Conservation (phyloP, 2,329 filamentous ascomycete genomes). For the Penicillium digitatum region DNA sequence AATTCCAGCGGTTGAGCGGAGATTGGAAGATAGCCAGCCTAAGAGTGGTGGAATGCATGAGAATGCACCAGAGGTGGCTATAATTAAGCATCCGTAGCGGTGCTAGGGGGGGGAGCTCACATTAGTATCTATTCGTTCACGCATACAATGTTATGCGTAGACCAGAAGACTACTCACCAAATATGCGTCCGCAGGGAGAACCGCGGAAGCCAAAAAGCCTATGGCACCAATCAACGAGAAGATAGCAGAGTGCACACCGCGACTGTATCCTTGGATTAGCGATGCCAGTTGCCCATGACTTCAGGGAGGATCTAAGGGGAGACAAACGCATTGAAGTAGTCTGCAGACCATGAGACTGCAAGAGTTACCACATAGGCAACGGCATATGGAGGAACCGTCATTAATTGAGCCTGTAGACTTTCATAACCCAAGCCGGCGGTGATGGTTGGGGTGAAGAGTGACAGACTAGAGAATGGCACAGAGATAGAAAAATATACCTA, state of each 20-base stretch:
- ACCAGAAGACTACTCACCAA: constrained; percentile 19
- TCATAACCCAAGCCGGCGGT: constrained; percentile 51
- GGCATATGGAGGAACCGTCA: constrained; percentile 60
- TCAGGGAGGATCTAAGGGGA: not conserved
- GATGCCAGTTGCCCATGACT: not conserved
- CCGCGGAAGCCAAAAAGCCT: constrained; percentile 58
- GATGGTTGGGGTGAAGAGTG: constrained; percentile 58
- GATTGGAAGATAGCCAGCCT: constrained; percentile 28
- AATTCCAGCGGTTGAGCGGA: constrained; percentile 19
- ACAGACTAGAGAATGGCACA: constrained; percentile 50
- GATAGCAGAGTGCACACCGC: constrained; percentile 46
- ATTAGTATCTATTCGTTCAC: not conserved
- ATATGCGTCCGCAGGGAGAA: constrained; percentile 57
- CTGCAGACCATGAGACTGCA: constrained; percentile 54
- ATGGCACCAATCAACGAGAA: constrained; percentile 47
- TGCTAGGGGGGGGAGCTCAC: not conserved
- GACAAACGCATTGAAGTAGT: constrained; percentile 38
- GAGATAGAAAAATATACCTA: constrained; percentile 47
- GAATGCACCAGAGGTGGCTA: not conserved
- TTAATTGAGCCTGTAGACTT: constrained; percentile 56
- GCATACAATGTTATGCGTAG: not conserved
- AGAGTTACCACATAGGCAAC: constrained; percentile 51
- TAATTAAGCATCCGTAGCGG: constrained; percentile 21
- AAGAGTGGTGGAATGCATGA: constrained; percentile 24
- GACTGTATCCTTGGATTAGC: constrained; percentile 35